Base-by-base conservation (phyloP, 1,139 yeast species). In the Hyphopichia pseudoburtonii region DNA sequence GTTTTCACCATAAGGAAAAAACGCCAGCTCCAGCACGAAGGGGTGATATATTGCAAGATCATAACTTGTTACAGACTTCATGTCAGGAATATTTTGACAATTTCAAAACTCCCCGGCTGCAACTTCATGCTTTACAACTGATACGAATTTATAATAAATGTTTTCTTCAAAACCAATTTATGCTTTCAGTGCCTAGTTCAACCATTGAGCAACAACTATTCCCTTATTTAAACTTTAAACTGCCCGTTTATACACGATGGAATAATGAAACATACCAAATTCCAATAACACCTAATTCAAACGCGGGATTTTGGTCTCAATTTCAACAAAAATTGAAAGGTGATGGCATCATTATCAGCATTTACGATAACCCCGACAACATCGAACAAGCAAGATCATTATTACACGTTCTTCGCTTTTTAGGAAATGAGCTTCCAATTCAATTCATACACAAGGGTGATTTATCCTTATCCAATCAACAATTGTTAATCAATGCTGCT, bases 281-380 rank as follows among this genome's bases (percentile, higher is more conserved):
- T 5, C 5, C 29, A 3, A 22, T 24, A 12, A 8, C 19, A 6
- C 18, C 18, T 15, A 5, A 22, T n/a, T 7, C 8, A 5, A 6
- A 8, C 15, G 14, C 9, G 9, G 14, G 51, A 32, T 28, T 56
- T 7, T 35, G 60, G 14, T 52, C 51, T 11, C 54, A 46, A 34
- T 41, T 50, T 33, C 45, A 44, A 28, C 38, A 38, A n/a, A 42
- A 54, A 18, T 42, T 48, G 21, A 35, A 45, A 2, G 66, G 64
- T 10, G 35, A 44, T 16, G 66, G 66, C 0, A 58, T 61, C 5
- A 63, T 57, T 8, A 44, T 61, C 3, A 50, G 62, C 3, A 54
- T 54, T 2, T 30, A 56, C 11, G 51, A 55, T 14, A 45, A 46
- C 15, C 18, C 14, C 5, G 11, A 15, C 24, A 54, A 55, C 36